Conservation (phyloP, 163 green algal genomes). For the Scenedesmus sp. region DNA sequence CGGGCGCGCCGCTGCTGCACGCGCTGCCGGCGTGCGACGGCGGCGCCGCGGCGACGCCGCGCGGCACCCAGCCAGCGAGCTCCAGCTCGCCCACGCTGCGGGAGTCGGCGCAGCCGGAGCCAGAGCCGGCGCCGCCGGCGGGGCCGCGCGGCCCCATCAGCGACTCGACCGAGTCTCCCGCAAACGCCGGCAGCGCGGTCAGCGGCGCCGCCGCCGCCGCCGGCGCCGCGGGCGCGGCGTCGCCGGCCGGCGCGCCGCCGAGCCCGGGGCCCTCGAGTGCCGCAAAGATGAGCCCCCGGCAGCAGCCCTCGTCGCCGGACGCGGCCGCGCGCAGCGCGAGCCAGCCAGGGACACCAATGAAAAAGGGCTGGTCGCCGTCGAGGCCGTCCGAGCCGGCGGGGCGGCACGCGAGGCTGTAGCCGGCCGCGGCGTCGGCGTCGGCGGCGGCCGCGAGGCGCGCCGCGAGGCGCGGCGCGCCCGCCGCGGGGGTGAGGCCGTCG, state of each 20-base stretch:
- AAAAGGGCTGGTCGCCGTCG: constrained; percentile 34
- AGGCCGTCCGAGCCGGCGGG: constrained; percentile 30
- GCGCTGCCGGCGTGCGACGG: too few species aligned
- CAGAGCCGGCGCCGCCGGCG: too few species aligned
- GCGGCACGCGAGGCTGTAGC: constrained; percentile 8
- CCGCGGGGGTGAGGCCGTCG: neutral
- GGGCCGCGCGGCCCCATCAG: too few species aligned
- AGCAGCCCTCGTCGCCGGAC: constrained; percentile 19
- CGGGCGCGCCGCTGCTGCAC: too few species aligned
- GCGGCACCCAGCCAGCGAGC: constrained; percentile 3
- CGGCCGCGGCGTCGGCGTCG: neutral
- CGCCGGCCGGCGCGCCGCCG: neutral
- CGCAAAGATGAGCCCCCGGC: constrained; percentile 34
- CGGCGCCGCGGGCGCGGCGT: neutral
- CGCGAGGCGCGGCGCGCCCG: constrained; percentile 11
- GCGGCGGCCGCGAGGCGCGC: too few species aligned
- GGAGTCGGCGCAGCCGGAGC: too few species aligned
- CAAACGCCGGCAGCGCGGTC: neutral
- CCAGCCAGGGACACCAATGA: constrained; percentile 27
- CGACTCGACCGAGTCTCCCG: constrained; percentile 15
- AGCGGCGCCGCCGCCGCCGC: neutral
- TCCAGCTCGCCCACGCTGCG: neutral
- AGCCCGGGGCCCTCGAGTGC: neutral
- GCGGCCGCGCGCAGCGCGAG: too few species aligned
- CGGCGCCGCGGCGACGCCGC: neutral